Percentiles rank a stretch among this genome's conserved stretches.
These are phyloP conservation scores for Clavariopsis aquatica DNA, from an alignment of 495 filamentous ascomycete species.

Conservation along the genomic window DNA sequence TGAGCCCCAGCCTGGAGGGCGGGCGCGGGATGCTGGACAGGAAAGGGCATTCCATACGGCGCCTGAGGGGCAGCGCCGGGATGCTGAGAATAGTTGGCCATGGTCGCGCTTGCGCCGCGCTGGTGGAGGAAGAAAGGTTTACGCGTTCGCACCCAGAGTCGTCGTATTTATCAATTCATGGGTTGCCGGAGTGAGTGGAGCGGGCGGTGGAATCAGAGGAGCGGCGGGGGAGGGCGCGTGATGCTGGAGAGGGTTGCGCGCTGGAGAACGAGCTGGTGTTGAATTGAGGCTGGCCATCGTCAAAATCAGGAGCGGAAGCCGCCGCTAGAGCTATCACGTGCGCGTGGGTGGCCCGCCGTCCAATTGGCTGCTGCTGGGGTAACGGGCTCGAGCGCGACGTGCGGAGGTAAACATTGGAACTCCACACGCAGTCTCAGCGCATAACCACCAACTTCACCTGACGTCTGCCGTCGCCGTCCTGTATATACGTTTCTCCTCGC, in stretches of 20 bases:
- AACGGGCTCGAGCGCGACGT: slow-evolving; percentile 11
- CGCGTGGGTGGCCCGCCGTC: background rate
- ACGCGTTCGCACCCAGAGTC: background rate
- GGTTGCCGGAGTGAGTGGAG: background rate
- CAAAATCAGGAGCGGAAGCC: background rate
- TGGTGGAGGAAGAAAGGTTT: background rate
- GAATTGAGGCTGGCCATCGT: background rate
- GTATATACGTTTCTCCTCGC: slow-evolving; percentile 23
- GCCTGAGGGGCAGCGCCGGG: slow-evolving; percentile 10
- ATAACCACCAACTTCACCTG: slow-evolving; percentile 12
- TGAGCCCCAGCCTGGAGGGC: background rate
- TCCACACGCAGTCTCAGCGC: slow-evolving; percentile 6
- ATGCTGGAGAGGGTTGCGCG: background rate
- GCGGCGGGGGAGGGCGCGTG: background rate
- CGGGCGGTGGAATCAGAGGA: background rate
- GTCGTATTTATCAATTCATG: background rate
- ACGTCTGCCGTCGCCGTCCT: slow-evolving; percentile 5
- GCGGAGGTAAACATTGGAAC: slow-evolving; percentile 20
- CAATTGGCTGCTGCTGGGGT: background rate
- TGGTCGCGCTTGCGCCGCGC: slow-evolving; percentile 3
- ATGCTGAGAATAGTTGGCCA: slow-evolving; percentile 28
- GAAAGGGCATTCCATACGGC: slow-evolving; percentile 25
- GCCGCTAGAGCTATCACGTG: slow-evolving; percentile 1
- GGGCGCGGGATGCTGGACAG: slow-evolving; percentile 1
- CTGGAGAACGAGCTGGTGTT: background rate